These are phyloP conservation scores for Cenchrus americanus DNA, from an alignment of 176 grass and related monocot genomes.

Conservation along the genomic window DNA sequence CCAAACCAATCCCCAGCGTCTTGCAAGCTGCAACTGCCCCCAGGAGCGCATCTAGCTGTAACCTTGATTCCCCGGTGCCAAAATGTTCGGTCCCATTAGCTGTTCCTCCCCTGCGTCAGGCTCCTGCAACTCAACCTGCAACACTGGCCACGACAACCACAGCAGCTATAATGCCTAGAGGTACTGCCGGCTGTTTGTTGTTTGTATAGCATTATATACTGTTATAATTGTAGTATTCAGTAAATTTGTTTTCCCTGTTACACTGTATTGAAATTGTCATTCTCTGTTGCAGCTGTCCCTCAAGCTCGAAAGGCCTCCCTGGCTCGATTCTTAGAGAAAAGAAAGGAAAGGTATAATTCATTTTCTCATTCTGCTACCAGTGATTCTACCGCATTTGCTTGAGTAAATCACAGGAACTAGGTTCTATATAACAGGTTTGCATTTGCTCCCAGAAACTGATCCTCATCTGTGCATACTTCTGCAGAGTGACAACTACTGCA, in stretches of 20 bases:
- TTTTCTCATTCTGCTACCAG: not conserved
- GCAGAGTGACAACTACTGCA: constrained; percentile 56
- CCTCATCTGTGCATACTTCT: constrained; percentile 13
- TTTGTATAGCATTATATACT: constrained; percentile 4
- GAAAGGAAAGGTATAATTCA: constrained; percentile 80
- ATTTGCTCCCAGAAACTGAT: constrained; percentile 28
- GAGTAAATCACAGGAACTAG: not conserved
- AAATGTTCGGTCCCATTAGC: constrained; percentile 56
- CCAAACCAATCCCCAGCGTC: constrained; percentile 51
- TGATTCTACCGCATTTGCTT: not conserved
- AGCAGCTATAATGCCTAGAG: constrained; percentile 67
- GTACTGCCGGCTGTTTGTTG: constrained; percentile 44
- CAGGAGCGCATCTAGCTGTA: constrained; percentile 65
- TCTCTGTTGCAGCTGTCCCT: constrained; percentile 75
- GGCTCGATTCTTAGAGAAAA: constrained; percentile 85
- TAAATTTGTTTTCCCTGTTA: constrained; percentile 13
- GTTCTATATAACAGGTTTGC: not conserved
- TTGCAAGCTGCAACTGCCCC: constrained; percentile 51
- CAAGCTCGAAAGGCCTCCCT: constrained; percentile 92
- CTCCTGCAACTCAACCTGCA: constrained; percentile 24
- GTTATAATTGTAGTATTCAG: not conserved
- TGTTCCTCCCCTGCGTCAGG: constrained; percentile 47
- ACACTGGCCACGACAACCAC: constrained; percentile 41
- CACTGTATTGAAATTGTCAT: not conserved
- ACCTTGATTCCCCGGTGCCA: constrained; percentile 42